A percentile compares a stretch with the other conserved stretches of the same genome.
Evolutionary conservation across 352 stramenopile species (phyloP).

Genomic region (Elongisporangium prolatum): DNA sequence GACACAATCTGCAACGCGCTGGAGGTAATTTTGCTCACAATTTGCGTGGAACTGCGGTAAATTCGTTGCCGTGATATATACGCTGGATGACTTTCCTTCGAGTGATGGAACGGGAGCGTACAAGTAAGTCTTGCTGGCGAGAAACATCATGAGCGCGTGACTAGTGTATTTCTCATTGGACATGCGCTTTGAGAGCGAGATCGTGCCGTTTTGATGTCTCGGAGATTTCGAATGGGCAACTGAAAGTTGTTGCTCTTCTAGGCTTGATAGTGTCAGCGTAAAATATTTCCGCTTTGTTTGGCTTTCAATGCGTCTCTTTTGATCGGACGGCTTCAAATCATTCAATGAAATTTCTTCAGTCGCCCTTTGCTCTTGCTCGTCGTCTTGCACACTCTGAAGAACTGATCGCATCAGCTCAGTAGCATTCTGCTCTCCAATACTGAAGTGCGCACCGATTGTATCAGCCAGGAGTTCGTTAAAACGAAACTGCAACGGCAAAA

Average conservation of each 20-base stretch:
- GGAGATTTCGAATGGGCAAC: not conserved
- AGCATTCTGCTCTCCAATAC: not conserved
- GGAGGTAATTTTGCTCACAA: conserved; percentile 51
- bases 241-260: not conserved
- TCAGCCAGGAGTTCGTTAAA: conserved; percentile 39
- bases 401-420: not conserved
- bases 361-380: not conserved
- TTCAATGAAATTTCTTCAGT: not conserved
- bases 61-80: conserved; percentile 36
- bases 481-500: conserved; percentile 35
- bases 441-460: conserved; percentile 33
- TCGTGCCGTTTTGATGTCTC: not conserved
- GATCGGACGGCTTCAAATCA: not conserved
- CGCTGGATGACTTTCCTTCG: conserved; percentile 9
- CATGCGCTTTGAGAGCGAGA: conserved; percentile 5
- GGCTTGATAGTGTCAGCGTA: not conserved
- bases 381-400: not conserved
- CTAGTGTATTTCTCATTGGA: conserved; percentile 43
- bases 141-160: conserved; percentile 29
- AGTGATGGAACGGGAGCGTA: conserved; percentile 28
- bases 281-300: not conserved
- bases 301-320: not conserved
- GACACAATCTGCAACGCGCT: conserved; percentile 26
- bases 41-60: conserved; percentile 33
- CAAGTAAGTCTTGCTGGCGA: conserved; percentile 24